Base-by-base conservation (phyloP, 2,329 filamentous ascomycete species). In the Arachnopeziza araneosa region DNA sequence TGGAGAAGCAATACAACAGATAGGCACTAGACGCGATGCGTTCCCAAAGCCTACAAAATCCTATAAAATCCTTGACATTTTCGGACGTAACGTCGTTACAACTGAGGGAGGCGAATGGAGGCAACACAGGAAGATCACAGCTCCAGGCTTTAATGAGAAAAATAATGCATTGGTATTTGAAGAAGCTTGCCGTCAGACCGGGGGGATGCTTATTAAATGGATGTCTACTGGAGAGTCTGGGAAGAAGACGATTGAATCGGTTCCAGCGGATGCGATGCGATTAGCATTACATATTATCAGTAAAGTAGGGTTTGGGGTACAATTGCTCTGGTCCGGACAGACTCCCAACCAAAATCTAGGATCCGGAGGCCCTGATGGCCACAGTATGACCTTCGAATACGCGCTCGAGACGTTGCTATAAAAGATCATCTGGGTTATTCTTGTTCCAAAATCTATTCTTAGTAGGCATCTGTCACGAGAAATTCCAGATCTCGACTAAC, bases 121-220 rank as follows among this genome's bases (percentile, higher is more conserved):
- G 32, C 80, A 83, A 73, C 89, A 93, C 71, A 83, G 89, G 63
- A 91, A 89, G 74, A 81, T 86, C 51, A 88, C 85, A 0, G 83
- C 86, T 26, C 84, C 88, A 0, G 84, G 84, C 3, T 93, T 93
- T 73, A 90, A 87, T 60, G 90, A 93, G 75, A 85, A 82, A 74
- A 93, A 91, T 72, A 87, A 90, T 59, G 78, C 80, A 17, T 72
- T 89, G 24, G 85, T 89, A 1, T 90, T 86, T 73, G 75, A 75
- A 9, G 86, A 90, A 70, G 79, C 82, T 1, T 76, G 88, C 58
- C 75, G 78, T 59, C 89, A 93, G 75, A 82, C 87, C 0, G 75
- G 81, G 62, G 79, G 80, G 14, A 81, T 90, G 81, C 68, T 89
- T 30, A 71, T 74, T 44, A 77, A 79, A 54, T 90, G 86, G 85